Evolutionary conservation across 2,329 filamentous ascomycete genomes (phyloP).

Genomic region (Pyrenophora graminea): DNA sequence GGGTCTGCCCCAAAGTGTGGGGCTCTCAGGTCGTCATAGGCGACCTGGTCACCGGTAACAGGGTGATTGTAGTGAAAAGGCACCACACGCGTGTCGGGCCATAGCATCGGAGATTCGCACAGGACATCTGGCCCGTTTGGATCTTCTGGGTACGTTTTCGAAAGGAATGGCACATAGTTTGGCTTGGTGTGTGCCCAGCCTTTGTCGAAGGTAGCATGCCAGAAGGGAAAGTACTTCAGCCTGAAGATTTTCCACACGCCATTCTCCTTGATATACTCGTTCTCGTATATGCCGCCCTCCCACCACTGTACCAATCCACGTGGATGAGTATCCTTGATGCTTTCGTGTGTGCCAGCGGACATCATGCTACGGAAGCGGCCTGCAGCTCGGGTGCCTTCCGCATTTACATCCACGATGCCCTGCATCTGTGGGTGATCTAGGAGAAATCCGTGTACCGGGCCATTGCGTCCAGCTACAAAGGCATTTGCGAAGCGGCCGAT

Average conservation of each 20-base stretch:
- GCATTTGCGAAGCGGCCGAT: slow-evolving; percentile 55
- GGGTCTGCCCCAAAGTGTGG: slow-evolving; percentile 52
- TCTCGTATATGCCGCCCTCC: slow-evolving; percentile 63
- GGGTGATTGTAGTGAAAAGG: slow-evolving; percentile 60
- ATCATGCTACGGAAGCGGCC: slow-evolving; percentile 61
- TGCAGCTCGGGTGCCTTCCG: slow-evolving; percentile 54
- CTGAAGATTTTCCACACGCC: slow-evolving; percentile 60
- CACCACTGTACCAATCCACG: slow-evolving; percentile 61
- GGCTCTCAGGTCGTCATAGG: slow-evolving; percentile 55
- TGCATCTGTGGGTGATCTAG: slow-evolving; percentile 64
- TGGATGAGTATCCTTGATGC: slow-evolving; percentile 56
- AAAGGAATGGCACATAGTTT: slow-evolving; percentile 59
- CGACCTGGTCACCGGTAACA: slow-evolving; percentile 53
- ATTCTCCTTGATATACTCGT: slow-evolving; percentile 62
- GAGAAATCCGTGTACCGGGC: slow-evolving; percentile 60
- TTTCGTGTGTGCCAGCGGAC: slow-evolving; percentile 60
- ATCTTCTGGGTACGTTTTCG: slow-evolving; percentile 55
- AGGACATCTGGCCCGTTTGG: slow-evolving; percentile 58
- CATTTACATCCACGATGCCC: slow-evolving; percentile 58
- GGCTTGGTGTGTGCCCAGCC: slow-evolving; percentile 60
- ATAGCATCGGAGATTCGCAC: slow-evolving; percentile 59
- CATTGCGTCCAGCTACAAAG: slow-evolving; percentile 61
- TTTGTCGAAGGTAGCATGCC: slow-evolving; percentile 58
- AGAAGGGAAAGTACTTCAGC: slow-evolving; percentile 62
- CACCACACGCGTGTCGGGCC: slow-evolving; percentile 60